Conservation (phyloP, 225 moss, liverwort and hornwort species). For the Rhytidiadelphus loreus region DNA sequence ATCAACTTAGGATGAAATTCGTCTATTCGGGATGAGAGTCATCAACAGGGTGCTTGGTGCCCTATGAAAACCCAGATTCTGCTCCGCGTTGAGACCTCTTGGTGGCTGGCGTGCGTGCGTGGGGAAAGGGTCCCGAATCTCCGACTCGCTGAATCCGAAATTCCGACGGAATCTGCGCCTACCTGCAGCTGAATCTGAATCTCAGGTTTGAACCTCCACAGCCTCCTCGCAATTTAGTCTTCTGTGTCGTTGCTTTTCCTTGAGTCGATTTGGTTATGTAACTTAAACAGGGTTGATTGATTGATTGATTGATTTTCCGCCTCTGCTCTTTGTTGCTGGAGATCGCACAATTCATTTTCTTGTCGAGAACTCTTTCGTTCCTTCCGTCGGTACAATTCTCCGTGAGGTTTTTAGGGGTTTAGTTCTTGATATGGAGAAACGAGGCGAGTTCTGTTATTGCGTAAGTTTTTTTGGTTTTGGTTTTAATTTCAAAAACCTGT, state of each 20-base stretch:
- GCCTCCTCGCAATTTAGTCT: not conserved
- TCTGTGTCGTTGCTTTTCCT: not conserved
- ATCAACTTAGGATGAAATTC: not conserved
- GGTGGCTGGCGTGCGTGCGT: not conserved
- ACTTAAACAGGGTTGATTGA: not conserved
- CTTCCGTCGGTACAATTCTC: not conserved
- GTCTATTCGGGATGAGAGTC: not conserved
- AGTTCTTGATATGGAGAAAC: not conserved
- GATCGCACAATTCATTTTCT: not conserved
- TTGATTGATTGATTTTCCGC: not conserved
- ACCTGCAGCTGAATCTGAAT: conserved; percentile 3
- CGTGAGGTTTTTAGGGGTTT: not conserved
- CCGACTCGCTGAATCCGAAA: not conserved
- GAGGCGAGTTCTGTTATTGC: not conserved
- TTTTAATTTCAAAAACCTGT: not conserved
- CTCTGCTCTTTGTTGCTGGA: not conserved
- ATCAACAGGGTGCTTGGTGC: not conserved
- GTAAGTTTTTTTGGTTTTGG: not conserved
- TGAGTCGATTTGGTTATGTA: not conserved
- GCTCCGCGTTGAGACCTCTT: not conserved
- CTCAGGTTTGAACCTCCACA: conserved; percentile 8
- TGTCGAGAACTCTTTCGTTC: not conserved
- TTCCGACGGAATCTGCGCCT: not conserved
- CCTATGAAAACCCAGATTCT: not conserved
- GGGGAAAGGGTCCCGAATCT: not conserved